Percentiles rank a stretch among this genome's conserved stretches.
Evolutionary conservation across 345 rosid species (phyloP).

Genomic region (Passiflora organensis): DNA sequence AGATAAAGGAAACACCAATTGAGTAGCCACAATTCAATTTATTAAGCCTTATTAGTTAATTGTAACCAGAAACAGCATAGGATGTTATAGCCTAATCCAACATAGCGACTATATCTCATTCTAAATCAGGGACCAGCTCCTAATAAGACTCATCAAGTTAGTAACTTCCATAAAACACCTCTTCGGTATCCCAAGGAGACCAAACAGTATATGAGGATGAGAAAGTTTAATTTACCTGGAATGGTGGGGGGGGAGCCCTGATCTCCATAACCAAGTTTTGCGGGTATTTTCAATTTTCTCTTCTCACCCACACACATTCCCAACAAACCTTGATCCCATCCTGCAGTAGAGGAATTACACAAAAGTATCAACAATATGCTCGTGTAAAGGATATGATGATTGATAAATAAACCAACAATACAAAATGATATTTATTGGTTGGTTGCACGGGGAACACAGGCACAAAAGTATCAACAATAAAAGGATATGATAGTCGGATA

Average conservation of each 20-base stretch:
- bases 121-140: background rate
- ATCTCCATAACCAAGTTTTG: slow-evolving; percentile 86
- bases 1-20: background rate
- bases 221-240: slow-evolving; percentile 47
- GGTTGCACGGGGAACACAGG: too few species aligned
- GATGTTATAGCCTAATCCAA: background rate
- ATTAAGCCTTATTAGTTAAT: background rate
- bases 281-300: slow-evolving; percentile 88
- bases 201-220: background rate
- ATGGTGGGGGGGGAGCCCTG: slow-evolving; percentile 94
- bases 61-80: too few species aligned
- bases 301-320: slow-evolving; percentile 91
- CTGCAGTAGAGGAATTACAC: slow-evolving; percentile 30
- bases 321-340: slow-evolving; percentile 95
- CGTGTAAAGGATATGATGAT: too few species aligned
- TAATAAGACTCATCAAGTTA: background rate
- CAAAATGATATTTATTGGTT: background rate
- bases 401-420: background rate
- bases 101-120: background rate
- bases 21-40: background rate
- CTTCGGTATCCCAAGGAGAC: background rate
- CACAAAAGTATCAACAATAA: slow-evolving; percentile 4
- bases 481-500: too few species aligned
- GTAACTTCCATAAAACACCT: background rate
- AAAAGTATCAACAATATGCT: slow-evolving; percentile 4